Evolutionary conservation across 2,329 filamentous ascomycete species (phyloP), one percentile per base, ranked within the genome.

Genomic region (Hypocreales sp.): DNA sequence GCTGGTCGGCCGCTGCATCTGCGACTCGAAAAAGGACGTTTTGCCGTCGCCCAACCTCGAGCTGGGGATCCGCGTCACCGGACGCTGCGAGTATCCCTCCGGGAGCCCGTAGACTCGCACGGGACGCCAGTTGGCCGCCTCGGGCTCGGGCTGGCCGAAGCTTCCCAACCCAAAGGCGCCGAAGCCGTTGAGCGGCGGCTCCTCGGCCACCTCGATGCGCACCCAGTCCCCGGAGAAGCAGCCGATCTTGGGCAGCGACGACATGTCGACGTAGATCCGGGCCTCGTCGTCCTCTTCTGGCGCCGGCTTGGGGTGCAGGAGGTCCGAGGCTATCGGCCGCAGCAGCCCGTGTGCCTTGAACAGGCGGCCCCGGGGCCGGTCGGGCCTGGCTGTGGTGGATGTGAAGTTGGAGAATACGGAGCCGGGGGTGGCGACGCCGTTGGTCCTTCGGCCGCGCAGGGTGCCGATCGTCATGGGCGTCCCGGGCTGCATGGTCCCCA

Each of bases 141-240:
- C 73, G 4, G 67, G 56, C n/a, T 73, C 64, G 20, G 34, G 27
- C 26, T 51, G 44, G 2, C 47, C 48, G 36, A 75, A 79, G 35
- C 70, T 74, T 14, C 72, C 72, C 4, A 83, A 59, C 2, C 75
- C 75, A 56, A 75, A 79, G 0, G 66, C 58, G 27, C 67, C 79
- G 38, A 71, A 70, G 12, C 64, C 79, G 47, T 72, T 78, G 11
- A 61, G 56, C 14, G 68, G 77, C 32, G 81, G 79, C 45, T 84
- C 81, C 37, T 79, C 67, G 0, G 80, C 68, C 5, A 72, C 65
- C 53, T 93, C 83, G 8, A 94, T 62, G 14, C 79, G 75, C 8
- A 93, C 83, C 90, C 90, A 98, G 46, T 98, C 90, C 17, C 90
- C 90, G 1, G 87, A 95, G 47, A 98, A 98, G 50, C 87, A 95